Evolutionary conservation across 1,139 yeast species (phyloP).

Genomic region (Geotrichum candidum): DNA sequence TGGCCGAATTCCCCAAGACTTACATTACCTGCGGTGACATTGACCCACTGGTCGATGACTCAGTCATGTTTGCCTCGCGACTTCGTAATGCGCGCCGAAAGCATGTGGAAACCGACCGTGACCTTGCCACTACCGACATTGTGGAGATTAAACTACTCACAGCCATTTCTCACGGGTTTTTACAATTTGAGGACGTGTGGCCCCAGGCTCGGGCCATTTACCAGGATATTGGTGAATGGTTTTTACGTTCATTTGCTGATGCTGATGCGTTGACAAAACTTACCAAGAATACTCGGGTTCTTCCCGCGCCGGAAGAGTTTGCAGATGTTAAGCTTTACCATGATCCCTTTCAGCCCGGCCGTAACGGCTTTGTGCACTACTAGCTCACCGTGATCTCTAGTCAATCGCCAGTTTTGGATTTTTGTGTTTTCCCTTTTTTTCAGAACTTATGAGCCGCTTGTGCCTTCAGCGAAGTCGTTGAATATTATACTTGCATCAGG

Average conservation of each 20-base stretch:
- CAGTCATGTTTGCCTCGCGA: slow-evolving; percentile 31
- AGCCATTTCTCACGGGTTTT: slow-evolving; percentile 43
- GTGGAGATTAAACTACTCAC: slow-evolving; percentile 33
- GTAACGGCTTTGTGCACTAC: background rate
- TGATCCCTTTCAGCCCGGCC: background rate
- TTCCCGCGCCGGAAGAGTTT: background rate
- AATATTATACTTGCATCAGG: too few species aligned
- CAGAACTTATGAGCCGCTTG: too few species aligned
- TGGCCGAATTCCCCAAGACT: slow-evolving; percentile 21
- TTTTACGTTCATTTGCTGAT: slow-evolving; percentile 19
- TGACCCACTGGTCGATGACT: slow-evolving; percentile 23
- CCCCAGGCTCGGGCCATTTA: slow-evolving; percentile 33
- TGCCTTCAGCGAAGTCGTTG: too few species aligned
- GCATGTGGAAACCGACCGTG: background rate
- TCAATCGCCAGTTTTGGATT: background rate
- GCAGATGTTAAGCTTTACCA: background rate
- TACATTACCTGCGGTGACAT: slow-evolving; percentile 23
- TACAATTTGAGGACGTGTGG: slow-evolving; percentile 41
- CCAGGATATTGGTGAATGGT: slow-evolving; percentile 20
- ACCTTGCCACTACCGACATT: slow-evolving; percentile 14
- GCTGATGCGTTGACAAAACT: slow-evolving; percentile 3
- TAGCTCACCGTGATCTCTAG: background rate
- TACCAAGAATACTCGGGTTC: background rate
- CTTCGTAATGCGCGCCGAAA: slow-evolving; percentile 30
- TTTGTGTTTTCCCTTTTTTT: too few species aligned